Conservation (phyloP, 1,284 basidiomycete species). For the Moesziomyces antarcticus region DNA sequence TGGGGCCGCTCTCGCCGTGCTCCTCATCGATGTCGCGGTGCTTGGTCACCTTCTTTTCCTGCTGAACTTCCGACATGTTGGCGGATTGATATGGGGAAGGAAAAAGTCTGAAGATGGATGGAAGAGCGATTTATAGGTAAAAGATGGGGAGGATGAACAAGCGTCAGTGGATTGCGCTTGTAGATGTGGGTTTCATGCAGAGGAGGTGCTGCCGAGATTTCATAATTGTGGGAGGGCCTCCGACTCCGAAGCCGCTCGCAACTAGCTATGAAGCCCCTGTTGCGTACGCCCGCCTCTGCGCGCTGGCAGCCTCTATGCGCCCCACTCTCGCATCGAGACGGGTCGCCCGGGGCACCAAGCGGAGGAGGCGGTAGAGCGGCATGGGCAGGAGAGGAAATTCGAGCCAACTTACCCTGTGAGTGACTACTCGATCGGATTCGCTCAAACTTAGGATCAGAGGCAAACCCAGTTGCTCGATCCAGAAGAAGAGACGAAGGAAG, state of each 20-base stretch:
- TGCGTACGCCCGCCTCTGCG: neutral
- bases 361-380: too few relatives aligned
- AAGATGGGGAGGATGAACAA: neutral
- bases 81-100: conserved; percentile 6
- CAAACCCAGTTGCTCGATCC: conserved; percentile 22
- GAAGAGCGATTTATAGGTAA: conserved; percentile 11
- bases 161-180: too few relatives aligned
- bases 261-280: too few relatives aligned
- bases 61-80: conserved; percentile 44
- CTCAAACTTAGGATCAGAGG: conserved; percentile 11
- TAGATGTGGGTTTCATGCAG: too few relatives aligned
- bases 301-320: neutral
- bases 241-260: too few relatives aligned
- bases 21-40: conserved; percentile 57
- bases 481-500: conserved; percentile 2
- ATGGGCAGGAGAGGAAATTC: neutral
- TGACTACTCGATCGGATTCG: conserved; percentile 21
- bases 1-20: conserved; percentile 49
- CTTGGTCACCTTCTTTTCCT: conserved; percentile 53
- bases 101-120: neutral
- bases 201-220: too few relatives aligned
- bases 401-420: conserved; percentile 23
- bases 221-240: too few relatives aligned
- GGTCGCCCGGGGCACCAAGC: neutral
- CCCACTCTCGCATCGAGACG: neutral